Conservation (phyloP, 805 yeast genomes). For the Yamadazyma nakazawae region DNA sequence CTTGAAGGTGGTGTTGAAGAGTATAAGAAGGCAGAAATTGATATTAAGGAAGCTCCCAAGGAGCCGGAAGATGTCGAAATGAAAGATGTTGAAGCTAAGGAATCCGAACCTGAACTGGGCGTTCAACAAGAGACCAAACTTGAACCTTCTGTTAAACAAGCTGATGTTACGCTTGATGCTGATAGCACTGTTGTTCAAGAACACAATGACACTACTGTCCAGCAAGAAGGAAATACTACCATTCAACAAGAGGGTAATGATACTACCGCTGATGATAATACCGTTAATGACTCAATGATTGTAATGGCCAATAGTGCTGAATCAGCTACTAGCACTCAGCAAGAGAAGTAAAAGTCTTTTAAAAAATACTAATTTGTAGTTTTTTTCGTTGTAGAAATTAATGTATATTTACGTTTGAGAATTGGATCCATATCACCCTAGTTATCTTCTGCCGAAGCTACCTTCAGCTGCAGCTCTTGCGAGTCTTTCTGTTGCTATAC, state of each 20-base stretch:
- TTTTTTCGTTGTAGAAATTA: conserved; percentile 4
- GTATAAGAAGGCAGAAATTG: conserved; percentile 16
- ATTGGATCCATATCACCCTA: not conserved
- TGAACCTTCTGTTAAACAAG: conserved; percentile 1
- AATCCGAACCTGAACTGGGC: conserved; percentile 7
- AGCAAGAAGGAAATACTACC: conserved; percentile 37
- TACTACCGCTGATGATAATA: conserved; percentile 42
- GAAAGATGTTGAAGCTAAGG: conserved; percentile 15
- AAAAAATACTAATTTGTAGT: not conserved
- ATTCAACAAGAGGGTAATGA: conserved; percentile 48
- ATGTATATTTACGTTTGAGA: conserved; percentile 7
- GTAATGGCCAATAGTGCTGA: conserved; percentile 13
- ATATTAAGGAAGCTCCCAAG: conserved; percentile 9
- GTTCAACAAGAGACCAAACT: not conserved
- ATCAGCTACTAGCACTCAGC: not conserved
- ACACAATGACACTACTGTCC: conserved; percentile 45
- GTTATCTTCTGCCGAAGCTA: conserved; percentile 14
- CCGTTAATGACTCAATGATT: conserved; percentile 24
- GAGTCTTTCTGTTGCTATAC: conserved; percentile 51
- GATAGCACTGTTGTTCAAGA: conserved; percentile 49
- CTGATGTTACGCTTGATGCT: conserved; percentile 31
- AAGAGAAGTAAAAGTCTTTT: not conserved
- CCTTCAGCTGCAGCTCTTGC: conserved; percentile 48
- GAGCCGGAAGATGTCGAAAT: conserved; percentile 13
- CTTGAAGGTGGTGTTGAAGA: conserved; percentile 40